Percentiles rank a stretch among this genome's conserved stretches.
These are phyloP conservation scores for Naganishia kalamii DNA, from an alignment of 768 basidiomycete genomes.

Conservation along the genomic window DNA sequence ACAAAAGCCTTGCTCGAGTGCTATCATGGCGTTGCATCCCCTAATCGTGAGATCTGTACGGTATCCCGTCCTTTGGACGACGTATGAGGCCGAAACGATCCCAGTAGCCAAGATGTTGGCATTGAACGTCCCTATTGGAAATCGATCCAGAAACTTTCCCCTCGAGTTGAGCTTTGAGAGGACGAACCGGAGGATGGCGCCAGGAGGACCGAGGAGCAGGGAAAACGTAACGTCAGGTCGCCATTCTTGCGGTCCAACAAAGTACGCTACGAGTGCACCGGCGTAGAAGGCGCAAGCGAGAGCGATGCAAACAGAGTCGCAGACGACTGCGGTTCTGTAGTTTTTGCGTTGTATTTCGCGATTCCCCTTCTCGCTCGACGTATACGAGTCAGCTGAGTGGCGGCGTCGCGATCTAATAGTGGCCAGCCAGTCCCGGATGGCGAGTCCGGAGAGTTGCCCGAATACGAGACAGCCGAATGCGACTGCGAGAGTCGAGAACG, in stretches of 20 bases:
- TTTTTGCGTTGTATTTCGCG: neutral
- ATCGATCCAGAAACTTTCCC: constrained; percentile 47
- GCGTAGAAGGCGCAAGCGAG: constrained; percentile 64
- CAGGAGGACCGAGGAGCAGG: constrained; percentile 81
- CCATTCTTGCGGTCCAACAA: constrained; percentile 60
- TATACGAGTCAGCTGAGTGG: constrained; percentile 27
- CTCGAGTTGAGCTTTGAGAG: constrained; percentile 65
- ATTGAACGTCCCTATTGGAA: constrained; percentile 45
- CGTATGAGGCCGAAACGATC: constrained; percentile 67
- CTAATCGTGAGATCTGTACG: constrained; percentile 28
- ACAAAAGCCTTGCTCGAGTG: constrained; percentile 84
- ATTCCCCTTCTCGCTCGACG: neutral
- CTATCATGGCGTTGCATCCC: constrained; percentile 69
- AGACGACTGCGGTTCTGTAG: constrained; percentile 18
- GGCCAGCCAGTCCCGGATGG: constrained; percentile 23
- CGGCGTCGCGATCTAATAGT: neutral
- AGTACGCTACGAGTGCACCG: constrained; percentile 71
- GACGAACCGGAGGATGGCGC: constrained; percentile 73
- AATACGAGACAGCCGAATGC: constrained; percentile 70
- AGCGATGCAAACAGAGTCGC: constrained; percentile 55
- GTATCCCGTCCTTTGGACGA: constrained; percentile 55
- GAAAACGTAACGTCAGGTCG: constrained; percentile 79
- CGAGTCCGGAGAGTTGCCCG: constrained; percentile 60
- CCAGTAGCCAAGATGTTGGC: constrained; percentile 62
- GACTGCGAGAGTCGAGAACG: constrained; percentile 68